These are phyloP conservation scores for Colletotrichum horii DNA, from an alignment of 2,329 filamentous ascomycete species.

Conservation along the genomic window DNA sequence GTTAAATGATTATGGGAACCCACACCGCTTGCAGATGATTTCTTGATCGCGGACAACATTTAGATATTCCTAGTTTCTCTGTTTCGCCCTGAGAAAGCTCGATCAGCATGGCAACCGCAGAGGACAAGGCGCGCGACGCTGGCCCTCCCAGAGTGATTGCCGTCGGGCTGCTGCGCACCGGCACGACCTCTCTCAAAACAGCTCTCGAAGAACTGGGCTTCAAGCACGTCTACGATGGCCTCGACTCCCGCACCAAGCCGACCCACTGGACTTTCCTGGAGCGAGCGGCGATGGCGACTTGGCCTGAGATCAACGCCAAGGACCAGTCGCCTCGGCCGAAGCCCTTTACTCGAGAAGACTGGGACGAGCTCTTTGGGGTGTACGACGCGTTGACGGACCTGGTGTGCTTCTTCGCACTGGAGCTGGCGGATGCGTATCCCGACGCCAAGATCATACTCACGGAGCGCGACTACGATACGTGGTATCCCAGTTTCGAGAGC, in stretches of 20 bases:
- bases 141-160: slow-evolving; percentile 11
- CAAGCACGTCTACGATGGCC: slow-evolving; percentile 17
- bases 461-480: slow-evolving; percentile 33
- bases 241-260: not conserved
- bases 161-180: slow-evolving; percentile 21
- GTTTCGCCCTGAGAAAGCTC: not conserved
- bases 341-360: slow-evolving; percentile 27
- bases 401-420: slow-evolving; percentile 27
- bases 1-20: not conserved
- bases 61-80: not conserved
- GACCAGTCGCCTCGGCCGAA: not conserved
- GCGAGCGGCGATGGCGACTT: not conserved
- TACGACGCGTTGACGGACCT: slow-evolving; percentile 36
- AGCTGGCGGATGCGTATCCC: slow-evolving; percentile 34
- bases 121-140: not conserved
- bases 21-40: not conserved
- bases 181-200: slow-evolving; percentile 12
- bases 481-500: slow-evolving; percentile 37
- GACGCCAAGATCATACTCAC: slow-evolving; percentile 38
- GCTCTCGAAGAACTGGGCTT: slow-evolving; percentile 16
- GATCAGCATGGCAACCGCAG: not conserved
- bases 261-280: slow-evolving; percentile 12
- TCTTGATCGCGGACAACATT: not conserved
- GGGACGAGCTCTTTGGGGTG: slow-evolving; percentile 35
- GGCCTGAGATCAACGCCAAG: not conserved